phyloP scores from a whole-genome alignment of 306 rosid genomes.

The Aeschynomene evenia region DNA sequence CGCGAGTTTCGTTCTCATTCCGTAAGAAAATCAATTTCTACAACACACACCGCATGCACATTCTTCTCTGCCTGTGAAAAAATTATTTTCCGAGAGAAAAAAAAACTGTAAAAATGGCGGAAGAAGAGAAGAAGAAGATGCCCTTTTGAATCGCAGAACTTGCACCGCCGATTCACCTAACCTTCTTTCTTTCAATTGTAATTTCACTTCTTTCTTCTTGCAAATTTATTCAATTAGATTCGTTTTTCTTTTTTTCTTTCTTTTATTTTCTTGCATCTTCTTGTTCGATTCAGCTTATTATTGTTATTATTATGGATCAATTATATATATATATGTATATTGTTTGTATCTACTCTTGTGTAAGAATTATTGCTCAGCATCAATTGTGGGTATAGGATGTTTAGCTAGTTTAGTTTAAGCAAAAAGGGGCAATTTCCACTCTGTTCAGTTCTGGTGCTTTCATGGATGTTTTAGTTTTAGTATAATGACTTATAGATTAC shows the following conservation, averaged over 20 bases:
- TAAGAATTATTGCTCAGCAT: not conserved
- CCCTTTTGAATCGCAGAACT: not conserved
- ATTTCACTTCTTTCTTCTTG: not conserved
- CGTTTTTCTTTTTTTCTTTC: too few species aligned
- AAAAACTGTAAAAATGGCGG: not conserved
- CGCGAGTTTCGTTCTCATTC: too few species aligned
- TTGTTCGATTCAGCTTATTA: not conserved
- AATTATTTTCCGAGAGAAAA: not conserved
- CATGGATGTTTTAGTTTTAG: not conserved
- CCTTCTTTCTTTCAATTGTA: conserved; percentile 12
- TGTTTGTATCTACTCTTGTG: not conserved
- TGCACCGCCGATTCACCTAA: not conserved
- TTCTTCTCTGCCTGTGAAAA: not conserved
- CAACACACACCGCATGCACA: too few species aligned
- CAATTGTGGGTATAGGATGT: conserved; percentile 5
- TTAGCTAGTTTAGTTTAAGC: conserved; percentile 2
- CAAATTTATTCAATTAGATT: not conserved
- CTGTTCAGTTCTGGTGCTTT: not conserved
- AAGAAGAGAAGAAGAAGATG: not conserved
- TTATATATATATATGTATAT: too few species aligned
- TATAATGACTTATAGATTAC: too few species aligned
- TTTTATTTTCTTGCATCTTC: not conserved
- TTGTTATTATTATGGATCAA: not conserved
- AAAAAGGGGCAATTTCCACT: not conserved
- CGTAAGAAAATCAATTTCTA: too few species aligned